A percentile compares a stretch with the other conserved stretches of the same genome.
phyloP scores from a whole-genome alignment of 192 early-diverging fungal genomes.

The Linnemannia elongata region DNA sequence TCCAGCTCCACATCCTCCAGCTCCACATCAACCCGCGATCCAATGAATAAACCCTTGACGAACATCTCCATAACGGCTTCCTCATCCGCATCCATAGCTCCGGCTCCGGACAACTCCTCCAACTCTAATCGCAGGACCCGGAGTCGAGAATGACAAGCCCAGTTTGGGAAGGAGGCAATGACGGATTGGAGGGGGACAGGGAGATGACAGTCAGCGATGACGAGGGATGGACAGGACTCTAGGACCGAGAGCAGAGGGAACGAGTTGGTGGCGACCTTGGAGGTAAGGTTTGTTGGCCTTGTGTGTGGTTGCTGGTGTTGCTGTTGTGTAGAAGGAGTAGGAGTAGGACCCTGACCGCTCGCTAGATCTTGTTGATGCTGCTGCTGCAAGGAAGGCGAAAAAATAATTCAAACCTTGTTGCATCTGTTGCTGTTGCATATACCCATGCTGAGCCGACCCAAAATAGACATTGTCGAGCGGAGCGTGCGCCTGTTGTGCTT shows the following conservation, averaged over 20 bases:
- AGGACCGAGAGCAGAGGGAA: not conserved
- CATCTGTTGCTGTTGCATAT: not conserved
- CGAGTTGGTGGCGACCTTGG: not conserved
- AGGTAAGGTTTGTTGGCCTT: not conserved
- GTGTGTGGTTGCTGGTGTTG: not conserved
- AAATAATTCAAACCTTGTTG: not conserved
- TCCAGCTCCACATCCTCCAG: not conserved
- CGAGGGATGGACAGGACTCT: constrained; percentile 13
- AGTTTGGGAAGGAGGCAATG: constrained; percentile 15
- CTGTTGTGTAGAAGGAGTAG: not conserved
- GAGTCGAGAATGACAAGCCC: not conserved
- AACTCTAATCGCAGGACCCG: constrained; percentile 6
- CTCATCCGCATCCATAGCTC: constrained; percentile 1
- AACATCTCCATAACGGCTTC: constrained; percentile 23
- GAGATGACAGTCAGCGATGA: constrained; percentile 2
- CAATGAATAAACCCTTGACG: constrained; percentile 14
- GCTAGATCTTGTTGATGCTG: not conserved
- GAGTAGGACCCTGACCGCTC: not conserved
- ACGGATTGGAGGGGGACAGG: not conserved
- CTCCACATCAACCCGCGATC: not conserved
- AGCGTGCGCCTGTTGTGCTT: not conserved
- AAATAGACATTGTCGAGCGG: not conserved
- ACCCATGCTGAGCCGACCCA: not conserved
- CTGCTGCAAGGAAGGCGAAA: not conserved
- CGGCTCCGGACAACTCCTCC: not conserved